Percentiles rank a stretch among this genome's conserved stretches.
phyloP scores from a whole-genome alignment of 305 asterid genomes.

The Striga hermonthica region DNA sequence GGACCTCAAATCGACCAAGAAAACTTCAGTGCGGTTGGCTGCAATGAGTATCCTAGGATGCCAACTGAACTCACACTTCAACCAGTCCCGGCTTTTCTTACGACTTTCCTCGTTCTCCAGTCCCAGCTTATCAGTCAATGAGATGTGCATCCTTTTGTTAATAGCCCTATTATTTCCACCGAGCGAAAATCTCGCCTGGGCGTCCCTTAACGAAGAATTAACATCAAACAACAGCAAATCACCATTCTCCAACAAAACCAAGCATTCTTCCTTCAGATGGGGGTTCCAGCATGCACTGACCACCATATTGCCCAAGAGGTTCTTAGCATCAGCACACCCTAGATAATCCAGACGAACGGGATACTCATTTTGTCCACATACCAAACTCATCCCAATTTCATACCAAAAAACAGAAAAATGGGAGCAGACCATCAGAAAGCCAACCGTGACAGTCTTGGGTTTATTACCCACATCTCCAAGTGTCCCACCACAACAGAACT shows the following conservation, averaged over 20 bases:
- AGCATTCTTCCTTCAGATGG: conserved; percentile 65
- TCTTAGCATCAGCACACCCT: conserved; percentile 45
- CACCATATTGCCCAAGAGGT: conserved; percentile 43
- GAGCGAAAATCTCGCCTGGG: conserved; percentile 10
- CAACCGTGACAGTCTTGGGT: conserved; percentile 31
- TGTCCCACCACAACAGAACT: conserved; percentile 28
- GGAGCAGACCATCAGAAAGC: conserved; percentile 60
- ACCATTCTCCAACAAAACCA: conserved; percentile 66
- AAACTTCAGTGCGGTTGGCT: conserved; percentile 44
- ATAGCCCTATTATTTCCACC: conserved; percentile 29
- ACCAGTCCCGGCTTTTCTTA: conserved; percentile 42
- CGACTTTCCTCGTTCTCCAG: conserved; percentile 32
- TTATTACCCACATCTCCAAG: conserved; percentile 5
- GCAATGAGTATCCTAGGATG: conserved; percentile 60
- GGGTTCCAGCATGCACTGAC: conserved; percentile 58
- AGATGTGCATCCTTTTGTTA: conserved; percentile 38
- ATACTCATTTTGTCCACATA: conserved; percentile 15
- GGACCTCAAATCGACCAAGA: conserved; percentile 60
- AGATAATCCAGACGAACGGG: conserved; percentile 42
- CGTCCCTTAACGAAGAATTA: conserved; percentile 31
- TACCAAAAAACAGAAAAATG: conserved; percentile 68
- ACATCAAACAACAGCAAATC: conserved; percentile 66
- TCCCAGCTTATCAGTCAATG: conserved; percentile 39
- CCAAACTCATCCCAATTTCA: conserved; percentile 33
- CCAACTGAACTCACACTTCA: conserved; percentile 69